Base-by-base conservation (phyloP, 1,284 basidiomycete species). In the Tylopilus sp. region DNA sequence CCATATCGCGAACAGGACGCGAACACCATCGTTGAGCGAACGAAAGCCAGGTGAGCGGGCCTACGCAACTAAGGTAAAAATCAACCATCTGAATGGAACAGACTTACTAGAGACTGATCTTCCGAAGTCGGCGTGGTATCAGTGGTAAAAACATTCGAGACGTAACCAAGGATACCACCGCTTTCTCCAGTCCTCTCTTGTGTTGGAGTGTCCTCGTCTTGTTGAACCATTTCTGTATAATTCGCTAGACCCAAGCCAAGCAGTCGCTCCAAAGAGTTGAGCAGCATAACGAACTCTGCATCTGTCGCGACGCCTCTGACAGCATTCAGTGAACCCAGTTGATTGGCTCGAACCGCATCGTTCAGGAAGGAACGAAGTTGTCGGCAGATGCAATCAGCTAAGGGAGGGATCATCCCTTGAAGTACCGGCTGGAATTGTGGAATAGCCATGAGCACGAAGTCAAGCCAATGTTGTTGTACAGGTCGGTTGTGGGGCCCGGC, bases 401-500 rank as follows among this genome's bases (percentile, higher is more conserved):
- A 72, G 1, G 92, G 86, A 13, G 82, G 74, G n/a, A 97, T 74
- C 34, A 88, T 76, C 13, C 75, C 70, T 36, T 82, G 79, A 7
- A 91, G 71, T 19, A 79, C 73, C 37, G 83, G 81, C 52, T 89
- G 87, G 60, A 92, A 89, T 57, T 90, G 85, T 0, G 91, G 85
- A 8, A 95, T 73, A 0, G 91, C 89, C 85, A 92, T 92, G 46
- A 97, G 78, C 49, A 97, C 77, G 64, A 99, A 98, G 66, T 98
- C 96, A 19, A 97, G 77, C 96, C 96, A 99, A 63, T 97, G 91
- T 61, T 96, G 92, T 12, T 97, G 70, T 19, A 95, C 77, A 1
- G 89, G 77, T 18, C 85, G 81, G 67, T 95, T 96, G 19, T 77
- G 71, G 6, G 76, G 71, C 5, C 74, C 67, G 5, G 84, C 74